phyloP scores from a whole-genome alignment of 164 flowering plant species.

The Nymphaea thermarum region DNA sequence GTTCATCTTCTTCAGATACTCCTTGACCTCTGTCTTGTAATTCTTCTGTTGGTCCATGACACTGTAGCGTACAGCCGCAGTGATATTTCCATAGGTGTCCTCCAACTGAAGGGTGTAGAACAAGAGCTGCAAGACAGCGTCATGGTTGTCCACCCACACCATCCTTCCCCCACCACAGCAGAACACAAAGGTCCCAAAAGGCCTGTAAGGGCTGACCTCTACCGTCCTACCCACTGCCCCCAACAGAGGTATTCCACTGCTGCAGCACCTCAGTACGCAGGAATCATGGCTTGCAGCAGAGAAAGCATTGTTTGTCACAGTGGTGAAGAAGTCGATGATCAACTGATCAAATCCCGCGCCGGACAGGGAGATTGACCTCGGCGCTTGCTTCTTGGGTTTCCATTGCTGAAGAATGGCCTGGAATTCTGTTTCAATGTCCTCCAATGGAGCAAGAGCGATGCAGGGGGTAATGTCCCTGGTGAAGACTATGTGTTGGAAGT shows the following conservation, averaged over 20 bases:
- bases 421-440: constrained; percentile 25
- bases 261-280: constrained; percentile 44
- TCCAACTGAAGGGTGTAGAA: constrained; percentile 41
- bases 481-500: constrained; percentile 45
- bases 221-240: constrained; percentile 37
- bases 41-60: constrained; percentile 29
- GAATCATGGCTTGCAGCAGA: constrained; percentile 46
- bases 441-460: constrained; percentile 38
- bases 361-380: too few relatives aligned
- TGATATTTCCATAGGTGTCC: constrained; percentile 14
- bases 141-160: constrained; percentile 39
- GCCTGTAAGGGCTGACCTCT: constrained; percentile 63
- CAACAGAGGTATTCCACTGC: constrained; percentile 14
- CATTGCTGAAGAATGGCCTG: constrained; percentile 22
- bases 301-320: constrained; percentile 37
- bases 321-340: constrained; percentile 12
- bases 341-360: too few relatives aligned
- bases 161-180: constrained; percentile 36
- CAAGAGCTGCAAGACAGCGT: constrained; percentile 60
- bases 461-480: constrained; percentile 69
- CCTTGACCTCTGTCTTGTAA: constrained; percentile 26
- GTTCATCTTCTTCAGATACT: constrained; percentile 23
- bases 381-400: constrained; percentile 10
- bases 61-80: constrained; percentile 20
- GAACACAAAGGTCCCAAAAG: constrained; percentile 66